Percentiles rank a stretch among this genome's conserved stretches.
Evolutionary conservation across 148 eudicot species (phyloP).

Genomic region (Nepenthes gracilis): DNA sequence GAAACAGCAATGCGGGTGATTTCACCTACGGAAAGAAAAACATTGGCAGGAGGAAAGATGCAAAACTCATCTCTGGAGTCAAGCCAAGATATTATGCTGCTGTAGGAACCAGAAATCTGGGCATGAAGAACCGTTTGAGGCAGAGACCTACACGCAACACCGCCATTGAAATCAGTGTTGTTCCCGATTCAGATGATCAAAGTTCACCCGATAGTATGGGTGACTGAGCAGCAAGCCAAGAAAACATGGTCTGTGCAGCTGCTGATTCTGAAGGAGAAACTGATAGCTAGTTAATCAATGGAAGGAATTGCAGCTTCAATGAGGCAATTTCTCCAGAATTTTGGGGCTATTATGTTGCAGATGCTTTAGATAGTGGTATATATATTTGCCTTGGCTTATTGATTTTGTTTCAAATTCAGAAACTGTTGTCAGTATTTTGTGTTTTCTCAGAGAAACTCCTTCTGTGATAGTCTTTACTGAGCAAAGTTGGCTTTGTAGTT

Average conservation of each 20-base stretch:
- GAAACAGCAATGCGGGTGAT: constrained; percentile 12
- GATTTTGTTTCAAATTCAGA: not conserved
- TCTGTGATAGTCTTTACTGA: too few species aligned
- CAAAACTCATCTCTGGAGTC: constrained; percentile 7
- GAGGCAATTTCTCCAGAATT: constrained; percentile 10
- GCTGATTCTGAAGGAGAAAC: constrained; percentile 28
- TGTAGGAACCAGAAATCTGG: constrained; percentile 19
- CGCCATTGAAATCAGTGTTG: constrained; percentile 26
- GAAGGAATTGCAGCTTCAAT: not conserved
- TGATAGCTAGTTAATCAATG: constrained; percentile 9
- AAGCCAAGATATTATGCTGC: constrained; percentile 5
- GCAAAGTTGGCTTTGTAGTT: too few species aligned
- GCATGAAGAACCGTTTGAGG: constrained; percentile 46
- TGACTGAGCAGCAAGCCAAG: constrained; percentile 6
- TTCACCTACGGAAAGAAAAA: constrained; percentile 2
- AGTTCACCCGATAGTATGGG: constrained; percentile 19
- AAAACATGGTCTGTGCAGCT: constrained; percentile 7
- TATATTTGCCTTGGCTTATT: too few species aligned
- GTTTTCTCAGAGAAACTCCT: too few species aligned
- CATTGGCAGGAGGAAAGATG: constrained; percentile 5
- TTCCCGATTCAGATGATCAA: constrained; percentile 53
- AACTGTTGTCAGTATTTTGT: too few species aligned
- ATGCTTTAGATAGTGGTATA: not conserved
- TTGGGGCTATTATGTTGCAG: constrained; percentile 2
- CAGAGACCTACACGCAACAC: constrained; percentile 59